phyloP scores from a whole-genome alignment of 805 yeast species.

The Yamadazyma sp. region DNA sequence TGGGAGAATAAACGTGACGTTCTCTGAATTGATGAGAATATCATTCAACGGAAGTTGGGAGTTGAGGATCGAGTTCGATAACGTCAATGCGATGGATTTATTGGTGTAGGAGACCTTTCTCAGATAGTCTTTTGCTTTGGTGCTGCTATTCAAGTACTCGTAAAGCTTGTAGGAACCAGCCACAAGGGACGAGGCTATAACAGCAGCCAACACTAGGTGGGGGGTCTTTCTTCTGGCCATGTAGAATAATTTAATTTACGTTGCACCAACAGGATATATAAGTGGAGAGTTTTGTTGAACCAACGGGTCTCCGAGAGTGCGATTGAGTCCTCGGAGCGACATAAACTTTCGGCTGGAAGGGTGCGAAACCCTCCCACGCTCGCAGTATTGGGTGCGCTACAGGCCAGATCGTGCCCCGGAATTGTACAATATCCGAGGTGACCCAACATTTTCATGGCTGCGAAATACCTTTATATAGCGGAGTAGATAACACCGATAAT shows the following conservation, averaged over 20 bases:
- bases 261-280: too few species aligned
- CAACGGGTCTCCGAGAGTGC: too few species aligned
- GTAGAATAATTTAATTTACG: background rate
- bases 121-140: background rate
- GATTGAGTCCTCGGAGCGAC: too few species aligned
- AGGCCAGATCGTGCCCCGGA: too few species aligned
- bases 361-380: too few species aligned
- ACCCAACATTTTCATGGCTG: constrained; percentile 6
- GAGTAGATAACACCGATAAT: too few species aligned
- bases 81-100: constrained; percentile 41
- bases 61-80: constrained; percentile 40
- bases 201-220: constrained; percentile 30
- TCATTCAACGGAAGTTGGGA: constrained; percentile 39
- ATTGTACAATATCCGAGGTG: background rate
- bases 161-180: constrained; percentile 36
- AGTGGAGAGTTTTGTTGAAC: constrained; percentile 1
- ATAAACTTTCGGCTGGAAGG: too few species aligned
- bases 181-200: constrained; percentile 35
- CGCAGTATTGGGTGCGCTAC: too few species aligned
- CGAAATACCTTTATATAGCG: too few species aligned
- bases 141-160: constrained; percentile 15
- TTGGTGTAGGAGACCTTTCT: constrained; percentile 20
- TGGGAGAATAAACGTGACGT: constrained; percentile 44
- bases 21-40: constrained; percentile 35
- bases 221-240: constrained; percentile 24